Evolutionary conservation across 2,329 filamentous ascomycete genomes (phyloP), one percentile per base, ranked within the genome.

Genomic region (Blumeriella jaapii): DNA sequence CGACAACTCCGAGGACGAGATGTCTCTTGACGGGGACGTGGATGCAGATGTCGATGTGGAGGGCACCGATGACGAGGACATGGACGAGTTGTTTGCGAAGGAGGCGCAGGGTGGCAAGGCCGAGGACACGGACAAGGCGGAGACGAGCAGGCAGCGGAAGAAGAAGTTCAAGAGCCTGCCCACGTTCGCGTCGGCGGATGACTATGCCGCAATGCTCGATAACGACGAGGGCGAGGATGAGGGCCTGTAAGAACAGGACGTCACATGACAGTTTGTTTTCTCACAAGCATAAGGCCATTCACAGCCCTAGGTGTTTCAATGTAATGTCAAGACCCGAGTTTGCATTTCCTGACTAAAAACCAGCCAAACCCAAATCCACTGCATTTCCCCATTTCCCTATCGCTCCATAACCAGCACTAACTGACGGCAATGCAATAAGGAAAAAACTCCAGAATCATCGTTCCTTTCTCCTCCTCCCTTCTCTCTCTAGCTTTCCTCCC

Each of bases 121-220:
- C n/a, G n/a, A n/a, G n/a, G 10, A 11, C 51, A 58, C 8, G 62
- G 60, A 63, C 16, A 61, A 63, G 19, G 60, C 62, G 6, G 63
- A 60, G 45, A 55, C 54, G 31, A 56, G 55, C 42, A 69, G 67
- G 49, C 69, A 74, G 56, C 83, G 82, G 63, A 78, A 72, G 63
- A 85, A 79, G 69, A 84, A 84, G 64, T 67, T 96, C 59, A 94
- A 86, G 70, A 75, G 76, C 45, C 65, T 98, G 49, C 91, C 91
- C 5, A 93, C 77, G 22, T 98, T 98, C 64, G 91, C 93, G 13
- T 93, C 84, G 19, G 81, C 71, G 19, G 91, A 96, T 36, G 91
- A 96, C 57, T 98, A 96, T 59, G 89, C 86, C 11, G 82, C 81
- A 51, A 69, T 94, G 62, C 61, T 94, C 56, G 82, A 68, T 3